These are phyloP conservation scores for Medicago truncatula DNA, from an alignment of 306 rosid species.

Conservation along the genomic window DNA sequence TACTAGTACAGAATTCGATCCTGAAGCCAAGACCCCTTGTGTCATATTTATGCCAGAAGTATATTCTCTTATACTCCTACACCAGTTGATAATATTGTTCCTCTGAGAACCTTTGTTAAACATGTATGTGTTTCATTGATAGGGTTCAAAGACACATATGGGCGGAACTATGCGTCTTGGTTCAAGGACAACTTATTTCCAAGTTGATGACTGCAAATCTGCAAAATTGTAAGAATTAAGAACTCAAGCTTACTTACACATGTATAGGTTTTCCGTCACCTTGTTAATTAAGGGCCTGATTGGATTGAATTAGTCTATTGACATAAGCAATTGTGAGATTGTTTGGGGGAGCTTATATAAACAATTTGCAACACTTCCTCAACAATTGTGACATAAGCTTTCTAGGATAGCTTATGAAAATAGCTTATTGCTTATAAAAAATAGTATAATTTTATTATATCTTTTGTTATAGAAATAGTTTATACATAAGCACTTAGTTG, in stretches of 20 bases:
- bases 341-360: no score
- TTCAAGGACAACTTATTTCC: slow-evolving; percentile 85
- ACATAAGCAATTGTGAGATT: no score
- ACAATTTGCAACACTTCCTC: no score
- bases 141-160: slow-evolving; percentile 98
- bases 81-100: slow-evolving; percentile 2
- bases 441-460: no score
- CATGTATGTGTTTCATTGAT: slow-evolving; percentile 23
- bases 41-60: slow-evolving; percentile 98
- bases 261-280: not conserved
- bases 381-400: no score
- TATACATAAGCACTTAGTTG: no score
- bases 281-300: not conserved
- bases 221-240: slow-evolving; percentile 76
- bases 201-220: slow-evolving; percentile 73
- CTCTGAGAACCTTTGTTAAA: slow-evolving; percentile 29
- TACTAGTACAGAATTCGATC: slow-evolving; percentile 82
- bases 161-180: slow-evolving; percentile 99
- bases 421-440: no score
- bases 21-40: slow-evolving; percentile 76
- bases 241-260: slow-evolving; percentile 32
- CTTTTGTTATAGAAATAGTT: no score
- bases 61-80: not conserved
- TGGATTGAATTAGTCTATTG: not conserved
- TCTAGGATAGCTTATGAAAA: no score